Evolutionary conservation across 1,139 yeast genomes (phyloP).

Genomic region (Eremothecium coryli): DNA sequence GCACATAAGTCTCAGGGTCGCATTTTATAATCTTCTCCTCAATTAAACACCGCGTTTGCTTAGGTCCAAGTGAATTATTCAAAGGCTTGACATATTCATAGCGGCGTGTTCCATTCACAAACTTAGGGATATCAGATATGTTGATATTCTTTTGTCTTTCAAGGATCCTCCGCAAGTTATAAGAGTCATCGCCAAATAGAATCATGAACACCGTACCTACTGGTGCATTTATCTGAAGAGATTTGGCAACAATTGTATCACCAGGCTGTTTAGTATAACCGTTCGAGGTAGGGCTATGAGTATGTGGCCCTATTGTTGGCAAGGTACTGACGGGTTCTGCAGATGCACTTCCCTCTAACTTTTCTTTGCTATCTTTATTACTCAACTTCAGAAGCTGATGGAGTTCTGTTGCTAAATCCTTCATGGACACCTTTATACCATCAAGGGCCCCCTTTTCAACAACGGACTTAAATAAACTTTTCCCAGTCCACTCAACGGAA

Average conservation of each 20-base stretch:
- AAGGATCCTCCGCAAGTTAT: conserved; percentile 45
- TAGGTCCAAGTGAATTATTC: conserved; percentile 82
- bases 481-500: conserved; percentile 69
- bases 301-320: conserved; percentile 44
- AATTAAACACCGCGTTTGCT: conserved; percentile 77
- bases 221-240: conserved; percentile 52
- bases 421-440: conserved; percentile 53
- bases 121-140: conserved; percentile 48
- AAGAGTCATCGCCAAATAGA: conserved; percentile 65
- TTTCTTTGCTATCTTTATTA: conserved; percentile 16
- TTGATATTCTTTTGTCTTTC: conserved; percentile 67
- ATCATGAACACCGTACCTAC: conserved; percentile 65
- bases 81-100: conserved; percentile 76
- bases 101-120: conserved; percentile 41
- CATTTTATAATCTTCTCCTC: conserved; percentile 60
- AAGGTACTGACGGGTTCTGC: conserved; percentile 15
- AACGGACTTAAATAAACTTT: conserved; percentile 40
- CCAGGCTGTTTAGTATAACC: conserved; percentile 45
- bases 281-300: conserved; percentile 46
- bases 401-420: conserved; percentile 38
- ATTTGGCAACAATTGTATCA: conserved; percentile 59
- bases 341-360: conserved; percentile 14
- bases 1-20: conserved; percentile 48
- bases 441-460: conserved; percentile 57
- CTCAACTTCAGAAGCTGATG: conserved; percentile 24